Conservation (phyloP, 2,329 filamentous ascomycete species). For the Teratosphaeria destructans region DNA sequence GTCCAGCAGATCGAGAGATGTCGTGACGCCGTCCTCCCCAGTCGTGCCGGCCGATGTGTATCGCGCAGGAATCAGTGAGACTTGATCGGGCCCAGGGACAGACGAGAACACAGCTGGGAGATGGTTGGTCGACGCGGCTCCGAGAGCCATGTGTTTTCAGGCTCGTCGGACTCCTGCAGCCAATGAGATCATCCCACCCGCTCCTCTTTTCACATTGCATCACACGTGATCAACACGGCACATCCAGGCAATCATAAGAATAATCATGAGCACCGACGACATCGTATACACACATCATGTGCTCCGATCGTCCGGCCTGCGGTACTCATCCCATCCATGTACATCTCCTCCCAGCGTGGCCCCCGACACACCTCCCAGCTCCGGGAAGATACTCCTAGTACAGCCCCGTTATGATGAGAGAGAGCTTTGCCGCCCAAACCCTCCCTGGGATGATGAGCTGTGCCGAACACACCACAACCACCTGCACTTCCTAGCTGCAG, state of each 20-base stretch:
- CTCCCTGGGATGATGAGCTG: background rate
- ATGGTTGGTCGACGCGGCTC: background rate
- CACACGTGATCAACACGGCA: too few relatives aligned
- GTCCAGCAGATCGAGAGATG: background rate
- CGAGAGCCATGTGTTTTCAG: background rate
- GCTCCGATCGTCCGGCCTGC: background rate
- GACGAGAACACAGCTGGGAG: background rate
- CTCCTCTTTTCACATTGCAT: background rate
- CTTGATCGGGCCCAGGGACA: background rate
- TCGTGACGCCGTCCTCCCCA: background rate
- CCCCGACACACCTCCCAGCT: too few relatives aligned
- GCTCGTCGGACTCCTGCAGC: background rate
- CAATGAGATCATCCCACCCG: background rate
- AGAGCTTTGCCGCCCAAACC: background rate
- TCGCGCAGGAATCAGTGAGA: background rate
- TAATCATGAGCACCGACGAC: too few relatives aligned
- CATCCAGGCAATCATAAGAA: too few relatives aligned
- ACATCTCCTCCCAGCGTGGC: too few relatives aligned
- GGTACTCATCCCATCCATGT: too few relatives aligned
- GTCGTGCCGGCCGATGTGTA: background rate
- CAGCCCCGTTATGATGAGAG: background rate
- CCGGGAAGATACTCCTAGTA: background rate
- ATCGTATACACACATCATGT: background rate
- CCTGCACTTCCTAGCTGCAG: constrained; percentile 1
- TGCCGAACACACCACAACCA: background rate